phyloP scores from a whole-genome alignment of 495 filamentous ascomycete genomes.

The Lophiotrema nucula region DNA sequence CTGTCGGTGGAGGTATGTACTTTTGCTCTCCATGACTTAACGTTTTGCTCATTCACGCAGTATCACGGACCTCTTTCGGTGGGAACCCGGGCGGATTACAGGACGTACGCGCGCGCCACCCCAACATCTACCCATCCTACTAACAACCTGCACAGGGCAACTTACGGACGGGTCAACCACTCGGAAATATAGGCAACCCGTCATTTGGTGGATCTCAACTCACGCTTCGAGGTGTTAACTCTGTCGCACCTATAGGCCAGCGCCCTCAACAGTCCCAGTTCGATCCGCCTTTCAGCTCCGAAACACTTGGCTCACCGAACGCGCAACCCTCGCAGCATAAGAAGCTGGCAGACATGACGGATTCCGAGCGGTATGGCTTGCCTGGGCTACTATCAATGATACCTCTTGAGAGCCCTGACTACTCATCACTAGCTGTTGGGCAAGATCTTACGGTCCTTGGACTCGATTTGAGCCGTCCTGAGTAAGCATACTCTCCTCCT shows the following conservation, averaged over 20 bases:
- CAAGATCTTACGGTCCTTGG: constrained; percentile 76
- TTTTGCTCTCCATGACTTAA: too few relatives aligned
- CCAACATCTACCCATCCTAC: too few relatives aligned
- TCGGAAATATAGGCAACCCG: constrained; percentile 19
- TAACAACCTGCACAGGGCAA: too few relatives aligned
- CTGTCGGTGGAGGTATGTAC: constrained; percentile 26
- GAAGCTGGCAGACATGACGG: constrained; percentile 72
- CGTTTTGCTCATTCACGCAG: constrained; percentile 18
- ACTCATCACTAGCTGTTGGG: constrained; percentile 70
- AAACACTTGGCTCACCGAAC: constrained; percentile 45
- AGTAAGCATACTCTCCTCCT: constrained; percentile 53
- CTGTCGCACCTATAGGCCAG: constrained; percentile 20
- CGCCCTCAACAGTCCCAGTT: constrained; percentile 22
- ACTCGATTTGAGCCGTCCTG: constrained; percentile 73
- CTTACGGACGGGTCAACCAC: constrained; percentile 14
- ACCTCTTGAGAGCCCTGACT: constrained; percentile 73
- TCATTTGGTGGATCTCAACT: constrained; percentile 23
- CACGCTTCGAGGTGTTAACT: constrained; percentile 2
- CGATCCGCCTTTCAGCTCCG: constrained; percentile 45
- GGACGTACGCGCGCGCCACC: constrained; percentile 37
- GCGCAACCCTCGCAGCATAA: constrained; percentile 51
- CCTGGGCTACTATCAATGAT: constrained; percentile 76
- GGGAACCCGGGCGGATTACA: constrained; percentile 31
- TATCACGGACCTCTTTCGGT: constrained; percentile 37
- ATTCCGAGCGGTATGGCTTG: constrained; percentile 76